Base-by-base conservation (phyloP, 495 filamentous ascomycete species). In the Bombardia bombarda region DNA sequence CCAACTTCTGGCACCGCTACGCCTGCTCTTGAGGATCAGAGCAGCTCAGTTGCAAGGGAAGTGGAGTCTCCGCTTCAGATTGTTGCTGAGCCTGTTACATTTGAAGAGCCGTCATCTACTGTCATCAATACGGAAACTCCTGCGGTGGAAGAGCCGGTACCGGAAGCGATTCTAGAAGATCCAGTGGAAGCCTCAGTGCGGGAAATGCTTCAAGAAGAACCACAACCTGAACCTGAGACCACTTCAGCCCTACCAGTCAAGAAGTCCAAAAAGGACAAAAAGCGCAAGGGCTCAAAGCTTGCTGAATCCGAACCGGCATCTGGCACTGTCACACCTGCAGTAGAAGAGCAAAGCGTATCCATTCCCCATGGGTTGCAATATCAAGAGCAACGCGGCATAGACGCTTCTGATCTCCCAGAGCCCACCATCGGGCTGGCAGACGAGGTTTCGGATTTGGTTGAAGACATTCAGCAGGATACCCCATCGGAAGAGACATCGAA, bases 191-290 rank as follows among this genome's bases (percentile, higher is more conserved):
- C n/a, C n/a, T n/a, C n/a, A n/a, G n/a, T n/a, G n/a, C n/a, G n/a
- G n/a, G n/a, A n/a, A n/a, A n/a, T n/a, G n/a, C n/a, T n/a, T n/a
- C n/a, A n/a, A n/a, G n/a, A n/a, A n/a, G n/a, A n/a, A n/a, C n/a
- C n/a, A n/a, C n/a, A n/a, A 33, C 14, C n/a, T 17, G 14, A 12
- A 33, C 32, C 20, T 8, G 41, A 50, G 47, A 20, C 28, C 18
- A 5, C 18, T 4, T 25, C 13, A 21, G n/a, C 16, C 6, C 2
- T 20, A 6, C 23, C 34, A 14, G 31, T 28, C 16, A 56, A 49
- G 37, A 53, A 43, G 25, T 13, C 17, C 14, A 54, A 54, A 46
- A 57, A 52, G 16, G 37, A 44, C 4, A 53, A 59, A 43, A 63
- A 63, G 19, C n/a, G 9, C 3, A 42, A 42, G 40, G 26, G 40